Conservation (phyloP, 805 yeast species). For the Ogataea nitratoaversa region DNA sequence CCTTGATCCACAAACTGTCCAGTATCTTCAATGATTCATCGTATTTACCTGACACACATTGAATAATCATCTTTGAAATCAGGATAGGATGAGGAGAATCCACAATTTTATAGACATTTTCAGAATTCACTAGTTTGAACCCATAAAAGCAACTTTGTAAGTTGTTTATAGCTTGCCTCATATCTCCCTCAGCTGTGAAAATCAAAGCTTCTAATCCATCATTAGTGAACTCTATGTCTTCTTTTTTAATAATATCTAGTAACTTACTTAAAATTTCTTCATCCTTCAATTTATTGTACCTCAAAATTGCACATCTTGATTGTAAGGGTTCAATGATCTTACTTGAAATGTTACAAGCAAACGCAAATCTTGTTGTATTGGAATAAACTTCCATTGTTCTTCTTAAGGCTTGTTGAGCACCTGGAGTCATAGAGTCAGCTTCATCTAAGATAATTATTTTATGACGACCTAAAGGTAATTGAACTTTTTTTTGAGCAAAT, state of each 20-base stretch:
- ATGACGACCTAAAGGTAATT: constrained; percentile 82
- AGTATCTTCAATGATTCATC: constrained; percentile 65
- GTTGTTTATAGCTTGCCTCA: constrained; percentile 97
- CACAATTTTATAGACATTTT: constrained; percentile 90
- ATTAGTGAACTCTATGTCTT: constrained; percentile 71
- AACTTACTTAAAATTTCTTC: constrained; percentile 79
- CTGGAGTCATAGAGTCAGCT: constrained; percentile 96
- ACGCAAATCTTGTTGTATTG: constrained; percentile 96
- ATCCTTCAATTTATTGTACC: constrained; percentile 78
- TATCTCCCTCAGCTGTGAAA: constrained; percentile 96
- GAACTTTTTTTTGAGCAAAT: constrained; percentile 92
- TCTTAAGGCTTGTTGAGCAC: constrained; percentile 92
- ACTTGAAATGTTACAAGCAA: constrained; percentile 92
- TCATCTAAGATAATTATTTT: constrained; percentile 92
- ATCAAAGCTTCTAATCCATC: constrained; percentile 91
- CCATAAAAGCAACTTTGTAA: constrained; percentile 93
- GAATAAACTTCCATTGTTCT: constrained; percentile 95
- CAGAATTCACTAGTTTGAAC: constrained; percentile 83
- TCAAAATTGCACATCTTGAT: constrained; percentile 90
- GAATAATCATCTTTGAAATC: constrained; percentile 63
- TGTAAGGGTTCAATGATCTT: constrained; percentile 96
- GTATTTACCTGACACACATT: constrained; percentile 30
- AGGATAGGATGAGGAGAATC: constrained; percentile 95
- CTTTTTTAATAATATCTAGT: constrained; percentile 63
- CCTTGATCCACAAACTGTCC: constrained; percentile 76